Base-by-base conservation (phyloP, 331 rosid species). In the Quercus phellos region DNA sequence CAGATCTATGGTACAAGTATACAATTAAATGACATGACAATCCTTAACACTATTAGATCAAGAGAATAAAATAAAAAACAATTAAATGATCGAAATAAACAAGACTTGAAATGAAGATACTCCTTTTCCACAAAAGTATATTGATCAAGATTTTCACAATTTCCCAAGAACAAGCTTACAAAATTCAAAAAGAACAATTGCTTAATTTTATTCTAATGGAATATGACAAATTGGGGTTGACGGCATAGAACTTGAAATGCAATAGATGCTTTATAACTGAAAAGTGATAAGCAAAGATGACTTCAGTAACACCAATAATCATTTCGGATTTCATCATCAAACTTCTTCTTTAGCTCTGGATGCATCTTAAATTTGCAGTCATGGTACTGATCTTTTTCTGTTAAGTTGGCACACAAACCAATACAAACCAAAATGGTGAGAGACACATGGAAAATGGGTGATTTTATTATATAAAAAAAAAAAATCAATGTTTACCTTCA, bases 351-450 rank as follows among this genome's bases (percentile, higher is more conserved):
- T 73, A 85, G 79, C 84, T 85, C 88, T 1, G 88, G 88, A 79
- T 88, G 88, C 84, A 81, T 85, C 80, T 78, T 81, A 29, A 88
- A 88, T 88, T 69, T 2, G 91, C 91, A 16, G 88, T 88, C 91
- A 85, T 88, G 81, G 88, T 85, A 82, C 80, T 70, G 59, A 88
- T 78, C 81, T 85, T 88, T 83, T 83, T 73, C 88, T 83, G 88
- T 70, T 59, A n/a, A 69, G 12, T 61, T 16, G 19, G 11, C 61
- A 6, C 60, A 80, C 61, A n/a, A 32, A 32, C 38, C 38, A 32
- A 32, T 32, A 32, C 38, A 32, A 22, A 75, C 51, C 24, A 43
- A 8, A 55, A 54, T 46, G 24, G 64, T 78, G 81, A 80, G 80
- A 69, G 34, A 5, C 59, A 60, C 30, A 60, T 42, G 0, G 14